These are phyloP conservation scores for Kluyveromyces starmeri DNA, from an alignment of 805 yeast species.

Conservation along the genomic window DNA sequence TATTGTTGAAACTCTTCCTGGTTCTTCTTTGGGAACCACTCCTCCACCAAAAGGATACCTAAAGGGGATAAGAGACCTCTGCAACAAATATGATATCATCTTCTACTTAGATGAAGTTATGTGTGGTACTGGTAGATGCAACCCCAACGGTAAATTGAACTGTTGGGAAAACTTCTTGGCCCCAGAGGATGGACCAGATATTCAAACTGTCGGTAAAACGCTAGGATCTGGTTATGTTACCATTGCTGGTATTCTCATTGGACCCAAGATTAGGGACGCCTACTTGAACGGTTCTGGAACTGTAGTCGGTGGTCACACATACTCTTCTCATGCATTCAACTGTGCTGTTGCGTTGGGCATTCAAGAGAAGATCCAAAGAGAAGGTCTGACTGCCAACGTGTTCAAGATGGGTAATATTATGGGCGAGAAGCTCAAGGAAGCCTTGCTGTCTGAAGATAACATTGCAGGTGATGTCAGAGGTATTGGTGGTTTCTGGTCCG, in stretches of 20 bases:
- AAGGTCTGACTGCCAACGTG: conserved; percentile 34
- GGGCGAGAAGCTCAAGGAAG: conserved; percentile 31
- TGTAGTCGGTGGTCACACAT: conserved; percentile 42
- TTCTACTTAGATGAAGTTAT: conserved; percentile 47
- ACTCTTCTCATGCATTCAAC: conserved; percentile 40
- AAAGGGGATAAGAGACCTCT: conserved; percentile 37
- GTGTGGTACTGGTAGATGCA: conserved; percentile 48
- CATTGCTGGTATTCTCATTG: conserved; percentile 37
- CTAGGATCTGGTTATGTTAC: conserved; percentile 43
- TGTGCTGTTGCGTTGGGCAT: conserved; percentile 40
- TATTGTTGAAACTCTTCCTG: conserved; percentile 39
- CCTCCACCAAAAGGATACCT: conserved; percentile 40
- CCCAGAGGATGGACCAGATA: conserved; percentile 36
- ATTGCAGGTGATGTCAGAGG: conserved; percentile 56
- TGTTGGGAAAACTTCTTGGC: conserved; percentile 39
- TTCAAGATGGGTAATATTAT: conserved; percentile 36
- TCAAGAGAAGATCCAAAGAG: conserved; percentile 33
- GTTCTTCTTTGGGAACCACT: conserved; percentile 38
- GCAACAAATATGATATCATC: conserved; percentile 43
- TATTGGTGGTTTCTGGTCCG: conserved; percentile 49
- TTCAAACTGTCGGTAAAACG: conserved; percentile 41
- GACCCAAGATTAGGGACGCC: conserved; percentile 34
- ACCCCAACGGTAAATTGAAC: conserved; percentile 34
- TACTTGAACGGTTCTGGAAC: conserved; percentile 34
- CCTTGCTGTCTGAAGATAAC: conserved; percentile 27